Base-by-base conservation (phyloP, 768 basidiomycete species). In the Termitomyces titanicus region DNA sequence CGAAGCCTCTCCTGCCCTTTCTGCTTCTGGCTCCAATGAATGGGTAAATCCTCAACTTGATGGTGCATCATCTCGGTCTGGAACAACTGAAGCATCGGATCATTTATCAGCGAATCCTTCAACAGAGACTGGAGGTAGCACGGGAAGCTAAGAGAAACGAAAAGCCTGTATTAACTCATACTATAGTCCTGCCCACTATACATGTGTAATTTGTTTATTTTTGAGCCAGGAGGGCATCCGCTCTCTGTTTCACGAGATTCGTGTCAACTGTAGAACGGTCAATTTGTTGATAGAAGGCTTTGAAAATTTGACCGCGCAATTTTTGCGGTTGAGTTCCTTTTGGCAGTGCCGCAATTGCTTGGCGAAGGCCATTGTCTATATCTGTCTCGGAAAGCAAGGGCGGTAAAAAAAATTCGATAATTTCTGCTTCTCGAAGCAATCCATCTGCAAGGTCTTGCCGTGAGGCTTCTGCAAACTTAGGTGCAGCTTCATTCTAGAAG, bases 401-500 rank as follows among this genome's bases (percentile, higher is more conserved):
- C 10, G 88, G 89, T 20, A 89, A 63, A 58, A 84, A 83, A 42
- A 69, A 66, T 24, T 78, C 69, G 39, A 90, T 68, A 29, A 86
- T 63, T 40, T 72, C 69, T n/a, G 73, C 82, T 72, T 90, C 87
- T 27, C 66, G 67, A 5, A 67, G 64, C 70, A 89, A 87, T 60
- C 82, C 84, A 42, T 77, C 75, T 22, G 85, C 87, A 37, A 90
- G 79, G 52, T 90, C 88, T 1, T 70, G 69, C 42, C 89, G 79
- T n/a, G 78, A 74, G 22, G 83, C 86, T 63, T 78, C 70, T 12
- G 61, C 59, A 61, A 81, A 91, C 61, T 83, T 79, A 9, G 69
- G 61, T 18, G 81, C 82, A 40, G 86, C 79, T 49, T 88, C 87
- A 5, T 65, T 72, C 89, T 91, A 51, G 40, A 43, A 44, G 53